Percentiles rank a stretch among this genome's conserved stretches.
Conservation (phyloP, 441 rosid genomes). For the Gossypium gossypioides region DNA sequence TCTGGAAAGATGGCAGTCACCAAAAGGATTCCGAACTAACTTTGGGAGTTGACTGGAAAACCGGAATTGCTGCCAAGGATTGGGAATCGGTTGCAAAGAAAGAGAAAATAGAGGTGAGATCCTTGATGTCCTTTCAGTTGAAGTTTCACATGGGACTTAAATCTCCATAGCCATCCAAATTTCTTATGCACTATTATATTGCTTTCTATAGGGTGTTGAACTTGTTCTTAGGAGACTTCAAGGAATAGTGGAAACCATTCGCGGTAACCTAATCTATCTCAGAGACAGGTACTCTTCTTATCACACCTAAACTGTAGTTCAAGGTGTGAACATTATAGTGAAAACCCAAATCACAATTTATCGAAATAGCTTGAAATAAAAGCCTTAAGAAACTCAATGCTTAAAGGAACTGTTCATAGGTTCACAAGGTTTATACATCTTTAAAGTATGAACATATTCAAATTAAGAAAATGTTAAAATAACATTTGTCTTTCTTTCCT, state of each 20-base stretch:
- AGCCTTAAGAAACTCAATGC: not conserved
- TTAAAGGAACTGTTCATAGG: not conserved
- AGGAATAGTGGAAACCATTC: conserved; percentile 52
- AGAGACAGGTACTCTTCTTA: conserved; percentile 38
- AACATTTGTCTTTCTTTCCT: not conserved
- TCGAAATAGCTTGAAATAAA: not conserved
- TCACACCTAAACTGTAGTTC: not conserved
- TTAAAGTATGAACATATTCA: too few species aligned
- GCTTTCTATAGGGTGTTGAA: conserved; percentile 56
- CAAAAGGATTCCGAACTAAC: conserved; percentile 30
- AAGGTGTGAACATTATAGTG: not conserved
- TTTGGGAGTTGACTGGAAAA: conserved; percentile 76
- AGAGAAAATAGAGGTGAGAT: conserved; percentile 70
- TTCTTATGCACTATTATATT: not conserved
- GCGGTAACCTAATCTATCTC: conserved; percentile 41
- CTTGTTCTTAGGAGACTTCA: conserved; percentile 65
- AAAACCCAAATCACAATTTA: not conserved
- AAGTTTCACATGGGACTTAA: not conserved
- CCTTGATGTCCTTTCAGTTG: not conserved
- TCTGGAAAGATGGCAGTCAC: conserved; percentile 40
- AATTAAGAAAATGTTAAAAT: not conserved
- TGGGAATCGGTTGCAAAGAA: conserved; percentile 86
- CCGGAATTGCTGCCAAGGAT: conserved; percentile 74
- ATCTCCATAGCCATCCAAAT: not conserved
- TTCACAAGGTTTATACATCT: not conserved